Evolutionary conservation across 2,329 filamentous ascomycete genomes (phyloP), one percentile per base, ranked within the genome.

Genomic region (Cladosporium sphaerospermum): DNA sequence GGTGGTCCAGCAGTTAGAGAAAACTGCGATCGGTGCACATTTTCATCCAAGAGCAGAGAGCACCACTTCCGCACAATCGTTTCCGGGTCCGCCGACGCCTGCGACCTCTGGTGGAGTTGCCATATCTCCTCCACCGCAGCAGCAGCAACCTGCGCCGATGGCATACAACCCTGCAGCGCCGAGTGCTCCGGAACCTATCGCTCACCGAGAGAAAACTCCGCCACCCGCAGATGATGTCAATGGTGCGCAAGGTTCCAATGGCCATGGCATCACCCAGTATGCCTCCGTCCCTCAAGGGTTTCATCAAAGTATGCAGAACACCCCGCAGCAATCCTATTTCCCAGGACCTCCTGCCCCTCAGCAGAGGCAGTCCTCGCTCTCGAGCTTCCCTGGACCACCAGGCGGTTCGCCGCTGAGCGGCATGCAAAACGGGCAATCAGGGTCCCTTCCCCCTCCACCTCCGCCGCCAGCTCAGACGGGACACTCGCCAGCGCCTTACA

Each of bases 101-200:
- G 54, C 61, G 28, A 56, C 56, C 23, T 53, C 59, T 8, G 56
- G 54, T 9, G 58, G 49, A 34, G 58, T 59, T 3, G 53, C 59
- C 3, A 57, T 56, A 23, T 53, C 59, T 33, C 56, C 56, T 9
- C 37, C 59, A 4, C 62, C 54, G 68, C 74, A n/a, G 62, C 72
- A 33, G 63, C 59, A 41, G 45, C 57, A 34, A 50, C 59, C 33
- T 2, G 36, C 59, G 5, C 84, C 85, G 0, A 82, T 88, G 72
- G 80, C 85, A 2, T 91, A 91, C 65, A 91, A 91, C 64, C 88
- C 88, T 3, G 87, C 88, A 0, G 86, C 87, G 1, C 88, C 88
- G 4, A 78, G 86, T 0, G 85, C 86, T 0, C 86, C 87, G 0
- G 87, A 91, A 67, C 76, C 80, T 18, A 82, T 90, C 48, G 75